Base-by-base conservation (phyloP, 352 stramenopile genomes). In the Pythium volutum region DNA sequence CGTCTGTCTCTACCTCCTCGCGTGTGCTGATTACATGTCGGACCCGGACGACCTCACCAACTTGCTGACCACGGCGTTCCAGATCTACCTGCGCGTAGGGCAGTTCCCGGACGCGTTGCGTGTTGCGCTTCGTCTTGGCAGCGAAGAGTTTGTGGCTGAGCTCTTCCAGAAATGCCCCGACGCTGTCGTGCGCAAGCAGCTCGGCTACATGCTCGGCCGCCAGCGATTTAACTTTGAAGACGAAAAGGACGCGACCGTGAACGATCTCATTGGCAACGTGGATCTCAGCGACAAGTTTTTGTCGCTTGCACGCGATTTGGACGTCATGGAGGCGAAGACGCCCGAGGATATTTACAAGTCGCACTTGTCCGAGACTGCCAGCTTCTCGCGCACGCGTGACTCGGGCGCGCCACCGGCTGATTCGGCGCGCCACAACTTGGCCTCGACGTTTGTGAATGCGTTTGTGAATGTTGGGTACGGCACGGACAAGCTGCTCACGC, bases 321-420 rank as follows among this genome's bases (percentile, higher is more conserved):
- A 98, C 60, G 96, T 99, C 5, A 80, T 98, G 67, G 97, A 99
- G 64, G 76, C 96, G 12, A 98, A 99, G 75, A 98, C 95, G 12
- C 91, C 90, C 1, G 87, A 98, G 76, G 97, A 99, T 69, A 99
- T 99, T 73, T 99, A 99, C 93, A 99, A 99, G 79, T 98, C 91
- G 66, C 97, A 99, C 76, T 75, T 99, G 59, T 97, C 96, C 16
- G 97, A 99, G 75, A 98, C 96, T 14, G 77, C 91, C 69, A 88
- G 77, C 58, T 71, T 94, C n/a, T 75, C 80, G 14, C 80, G 81
- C 26, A 75, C 73, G 41, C 81, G 83, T 25, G 83, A 95, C 59
- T 84, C 80, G 2, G 75, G 83, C 31, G 66, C 80, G 3, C 81
- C 97, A 59, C 81, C 84, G 18, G 88, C 98, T 6, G 97, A 99